phyloP scores from a whole-genome alignment of 805 yeast genomes.

The Tetrapisispora pingtungensis region DNA sequence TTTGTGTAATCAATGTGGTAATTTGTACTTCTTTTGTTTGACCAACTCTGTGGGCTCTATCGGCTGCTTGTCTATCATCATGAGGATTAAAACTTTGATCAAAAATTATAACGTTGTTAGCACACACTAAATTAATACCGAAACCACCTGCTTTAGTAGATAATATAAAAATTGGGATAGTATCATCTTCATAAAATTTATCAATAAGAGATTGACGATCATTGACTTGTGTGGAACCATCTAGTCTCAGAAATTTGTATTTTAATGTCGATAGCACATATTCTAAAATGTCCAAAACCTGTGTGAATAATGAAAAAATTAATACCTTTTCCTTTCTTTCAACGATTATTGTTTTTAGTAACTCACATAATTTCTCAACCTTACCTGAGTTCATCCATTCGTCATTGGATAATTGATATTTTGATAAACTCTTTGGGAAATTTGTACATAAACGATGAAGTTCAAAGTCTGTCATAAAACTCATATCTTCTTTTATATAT shows the following conservation, averaged over 20 bases:
- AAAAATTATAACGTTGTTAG: constrained; percentile 81
- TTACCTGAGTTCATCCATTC: constrained; percentile 68
- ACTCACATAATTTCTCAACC: constrained; percentile 42
- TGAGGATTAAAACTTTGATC: constrained; percentile 97
- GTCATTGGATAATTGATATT: constrained; percentile 42
- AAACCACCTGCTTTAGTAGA: constrained; percentile 98
- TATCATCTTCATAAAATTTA: constrained; percentile 68
- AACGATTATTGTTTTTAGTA: constrained; percentile 46
- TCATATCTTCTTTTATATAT: constrained; percentile 88
- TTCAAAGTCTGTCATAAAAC: constrained; percentile 87
- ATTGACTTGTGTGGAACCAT: constrained; percentile 91
- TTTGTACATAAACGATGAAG: constrained; percentile 61
- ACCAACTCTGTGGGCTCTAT: constrained; percentile 96
- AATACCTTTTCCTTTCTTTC: constrained; percentile 54
- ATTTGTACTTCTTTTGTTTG: constrained; percentile 80
- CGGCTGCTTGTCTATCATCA: constrained; percentile 98
- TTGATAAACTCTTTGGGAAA: constrained; percentile 56
- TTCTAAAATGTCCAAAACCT: constrained; percentile 81
- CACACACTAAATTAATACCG: constrained; percentile 93
- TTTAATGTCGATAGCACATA: constrained; percentile 51
- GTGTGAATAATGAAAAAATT: constrained; percentile 87
- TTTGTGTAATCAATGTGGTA: constrained; percentile 56
- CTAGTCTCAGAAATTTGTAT: constrained; percentile 71
- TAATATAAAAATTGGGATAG: constrained; percentile 75
- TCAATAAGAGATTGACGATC: constrained; percentile 88